Conservation (phyloP, 2,329 filamentous ascomycete genomes). For the Dryadomyces sulphureus region DNA sequence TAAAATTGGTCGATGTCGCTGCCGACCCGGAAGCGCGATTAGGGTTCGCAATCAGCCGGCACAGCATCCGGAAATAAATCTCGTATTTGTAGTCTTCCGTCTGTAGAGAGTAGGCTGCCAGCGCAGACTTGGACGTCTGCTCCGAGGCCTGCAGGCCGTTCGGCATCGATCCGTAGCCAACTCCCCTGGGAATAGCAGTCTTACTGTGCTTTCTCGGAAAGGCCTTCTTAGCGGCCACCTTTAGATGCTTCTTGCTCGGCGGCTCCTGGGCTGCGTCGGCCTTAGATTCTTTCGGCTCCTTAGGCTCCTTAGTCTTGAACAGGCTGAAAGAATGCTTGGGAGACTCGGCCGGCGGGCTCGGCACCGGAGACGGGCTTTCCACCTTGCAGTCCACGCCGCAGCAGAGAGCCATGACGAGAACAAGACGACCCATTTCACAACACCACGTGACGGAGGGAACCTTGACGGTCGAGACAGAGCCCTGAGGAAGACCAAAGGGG, state of each 20-base stretch:
- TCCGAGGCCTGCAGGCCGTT: too few relatives aligned
- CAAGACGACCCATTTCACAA: slow-evolving; percentile 12
- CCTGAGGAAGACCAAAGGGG: background rate
- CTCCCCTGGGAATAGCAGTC: background rate
- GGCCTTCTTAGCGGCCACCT: background rate
- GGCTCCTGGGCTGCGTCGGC: background rate
- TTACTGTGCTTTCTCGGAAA: background rate
- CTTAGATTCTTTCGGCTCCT: background rate
- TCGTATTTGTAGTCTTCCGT: background rate
- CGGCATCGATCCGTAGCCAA: slow-evolving; percentile 2
- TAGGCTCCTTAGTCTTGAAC: background rate
- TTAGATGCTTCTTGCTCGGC: background rate
- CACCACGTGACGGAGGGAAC: slow-evolving; percentile 10
- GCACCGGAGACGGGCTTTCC: background rate
- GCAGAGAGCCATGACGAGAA: slow-evolving; percentile 13
- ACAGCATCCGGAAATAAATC: background rate
- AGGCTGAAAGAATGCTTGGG: background rate
- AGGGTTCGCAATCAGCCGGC: background rate
- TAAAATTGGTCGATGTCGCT: background rate
- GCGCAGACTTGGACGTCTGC: too few relatives aligned
- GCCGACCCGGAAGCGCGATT: background rate
- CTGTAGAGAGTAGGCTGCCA: background rate
- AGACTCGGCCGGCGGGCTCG: background rate
- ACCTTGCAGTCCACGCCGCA: slow-evolving; percentile 9
- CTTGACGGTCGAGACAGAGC: background rate